phyloP scores from a whole-genome alignment of 306 rosid species.

The Carpinus fangiana region DNA sequence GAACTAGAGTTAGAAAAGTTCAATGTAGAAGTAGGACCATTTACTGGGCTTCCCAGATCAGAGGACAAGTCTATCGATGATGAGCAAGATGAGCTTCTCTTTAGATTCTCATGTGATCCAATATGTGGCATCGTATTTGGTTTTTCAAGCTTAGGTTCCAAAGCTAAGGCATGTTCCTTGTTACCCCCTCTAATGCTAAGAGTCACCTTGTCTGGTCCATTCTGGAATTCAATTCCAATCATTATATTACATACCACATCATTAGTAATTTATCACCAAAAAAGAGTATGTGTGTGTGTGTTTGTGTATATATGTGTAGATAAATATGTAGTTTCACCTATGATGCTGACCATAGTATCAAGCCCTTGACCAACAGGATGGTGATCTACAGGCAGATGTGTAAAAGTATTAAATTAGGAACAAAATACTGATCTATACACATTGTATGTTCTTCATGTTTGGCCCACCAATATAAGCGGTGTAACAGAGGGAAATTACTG shows the following conservation, averaged over 20 bases:
- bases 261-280: background rate
- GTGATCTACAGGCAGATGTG: background rate
- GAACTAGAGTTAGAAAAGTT: constrained; percentile 43
- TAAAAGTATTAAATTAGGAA: background rate
- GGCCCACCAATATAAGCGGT: constrained; percentile 8
- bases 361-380: constrained; percentile 1
- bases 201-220: constrained; percentile 35
- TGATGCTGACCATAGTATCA: background rate
- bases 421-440: constrained; percentile 14
- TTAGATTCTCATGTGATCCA: constrained; percentile 34
- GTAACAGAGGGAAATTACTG: constrained; percentile 3
- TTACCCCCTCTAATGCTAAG: constrained; percentile 34
- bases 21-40: constrained; percentile 41
- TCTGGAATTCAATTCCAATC: constrained; percentile 47
- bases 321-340: background rate
- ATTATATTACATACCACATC: background rate
- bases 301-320: background rate
- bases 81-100: constrained; percentile 51
- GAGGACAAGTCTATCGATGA: constrained; percentile 61
- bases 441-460: constrained; percentile 12
- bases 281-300: too few species aligned
- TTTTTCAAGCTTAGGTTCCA: constrained; percentile 46
- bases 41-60: constrained; percentile 62
- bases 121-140: constrained; percentile 40
- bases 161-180: constrained; percentile 38